Evolutionary conservation across 2,329 filamentous ascomycete genomes (phyloP).

Genomic region (Cephalotrichum gorgonifer): DNA sequence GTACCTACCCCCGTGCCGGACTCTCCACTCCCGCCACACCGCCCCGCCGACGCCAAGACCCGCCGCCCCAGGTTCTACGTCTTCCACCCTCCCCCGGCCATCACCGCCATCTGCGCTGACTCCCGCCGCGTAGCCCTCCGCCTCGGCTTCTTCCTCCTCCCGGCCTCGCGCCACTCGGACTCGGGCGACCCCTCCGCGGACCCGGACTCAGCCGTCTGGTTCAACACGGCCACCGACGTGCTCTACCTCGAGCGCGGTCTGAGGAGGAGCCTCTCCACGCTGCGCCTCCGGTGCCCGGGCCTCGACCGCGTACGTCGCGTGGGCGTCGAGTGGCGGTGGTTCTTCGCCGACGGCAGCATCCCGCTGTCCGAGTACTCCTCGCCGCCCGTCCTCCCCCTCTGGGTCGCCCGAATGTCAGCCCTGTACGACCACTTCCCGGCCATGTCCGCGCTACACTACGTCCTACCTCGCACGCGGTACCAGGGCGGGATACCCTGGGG

Average conservation of each 20-base stretch:
- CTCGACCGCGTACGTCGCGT: conserved; percentile 16
- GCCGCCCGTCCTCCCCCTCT: conserved; percentile 9
- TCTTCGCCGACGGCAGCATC: conserved; percentile 15
- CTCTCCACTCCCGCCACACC: not conserved
- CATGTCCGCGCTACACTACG: conserved; percentile 14
- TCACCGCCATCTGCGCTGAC: conserved; percentile 14
- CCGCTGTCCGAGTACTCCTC: conserved; percentile 9
- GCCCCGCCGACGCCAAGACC: too few relatives aligned
- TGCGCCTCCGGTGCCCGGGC: conserved; percentile 8
- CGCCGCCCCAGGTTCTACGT: conserved; percentile 11
- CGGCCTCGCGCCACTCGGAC: conserved; percentile 8
- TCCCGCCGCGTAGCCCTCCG: conserved; percentile 16
- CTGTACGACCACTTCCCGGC: conserved; percentile 15
- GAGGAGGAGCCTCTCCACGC: conserved; percentile 7
- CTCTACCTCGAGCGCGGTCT: conserved; percentile 19
- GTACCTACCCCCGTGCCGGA: not conserved
- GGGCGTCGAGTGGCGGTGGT: conserved; percentile 18
- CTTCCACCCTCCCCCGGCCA: conserved; percentile 10
- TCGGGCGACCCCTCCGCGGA: not conserved
- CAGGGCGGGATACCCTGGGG: conserved; percentile 16
- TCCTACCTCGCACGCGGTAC: conserved; percentile 15
- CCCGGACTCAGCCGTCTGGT: conserved; percentile 10
- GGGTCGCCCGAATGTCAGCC: conserved; percentile 11
- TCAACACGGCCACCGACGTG: conserved; percentile 15
- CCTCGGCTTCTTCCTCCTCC: conserved; percentile 15